Evolutionary conservation across 176 grass and related monocot genomes (phyloP), one percentile per base, ranked within the genome.

Genomic region (Rhipidocladum racemiflorum): DNA sequence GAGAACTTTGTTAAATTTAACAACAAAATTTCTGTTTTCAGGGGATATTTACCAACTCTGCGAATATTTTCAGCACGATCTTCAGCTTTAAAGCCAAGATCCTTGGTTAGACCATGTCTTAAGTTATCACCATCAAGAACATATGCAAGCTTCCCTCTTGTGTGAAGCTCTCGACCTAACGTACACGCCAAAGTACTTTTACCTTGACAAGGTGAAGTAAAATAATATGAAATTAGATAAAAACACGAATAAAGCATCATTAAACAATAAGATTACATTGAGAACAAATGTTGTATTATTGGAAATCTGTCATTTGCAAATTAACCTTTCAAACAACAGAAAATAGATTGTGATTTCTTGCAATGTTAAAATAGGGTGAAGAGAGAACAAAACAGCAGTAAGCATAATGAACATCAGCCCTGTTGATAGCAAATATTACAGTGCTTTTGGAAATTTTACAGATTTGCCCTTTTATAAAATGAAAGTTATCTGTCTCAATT

Each of bases 151-250:
- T 89, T 97, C 85, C 92, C 90, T 74, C 88, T 86, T 36, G 86
- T 86, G 70, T 97, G 90, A 39, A 97, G 81, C 81, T 97, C 92
- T 40, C 70, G 81, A 61, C 86, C 87, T 44, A 97, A 77, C 30
- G 90, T 93, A 74, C 95, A 97, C 10, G 95, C 95, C 59, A 97
- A 87, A 7, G 95, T 97, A 81, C 95, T 97, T 89, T 97, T 97
- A 63, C 94, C 94, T 94, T 87, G 67, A 64, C 65, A 85, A 57
- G 1, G 38, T 36, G 2, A 85, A 9, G 25, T 12, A 77, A 14
- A 72, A 56, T 24, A 68, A 69, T 20, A 35, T 2, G 16, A 50
- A 53, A 49, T 62, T 14, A 75, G 20, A 67, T 42, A 43, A 65
- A 56, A 24, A 9, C 16, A 80, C 14, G 23, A 51, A 77, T 55